Base-by-base conservation (phyloP, 345 rosid genomes). In the Citrus medica region DNA sequence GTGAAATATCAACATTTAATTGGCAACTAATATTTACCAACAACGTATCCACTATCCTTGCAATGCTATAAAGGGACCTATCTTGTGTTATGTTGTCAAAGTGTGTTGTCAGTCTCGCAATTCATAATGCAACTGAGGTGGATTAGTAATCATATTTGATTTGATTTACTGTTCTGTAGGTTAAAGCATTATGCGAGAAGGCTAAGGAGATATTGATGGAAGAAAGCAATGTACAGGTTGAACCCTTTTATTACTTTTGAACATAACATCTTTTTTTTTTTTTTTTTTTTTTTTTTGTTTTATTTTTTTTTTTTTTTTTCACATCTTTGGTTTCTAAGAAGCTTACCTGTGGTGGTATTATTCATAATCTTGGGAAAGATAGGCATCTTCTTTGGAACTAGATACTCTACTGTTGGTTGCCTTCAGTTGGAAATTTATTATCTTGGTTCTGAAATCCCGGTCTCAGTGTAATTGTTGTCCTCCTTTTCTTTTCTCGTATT, bases 211-310 rank as follows among this genome's bases (percentile, higher is more conserved):
- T 90, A 78, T 80, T 97, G 81, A 94, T 97, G 98, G 92, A 91
- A 71, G 99, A 97, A 84, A 97, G 98, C 93, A 97, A 93, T 68
- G 99, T 97, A 82, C 99, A 97, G 99, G 99, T 96, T 37, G 14
- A 27, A 2, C 28, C 27, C 42, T 51, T 53, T 67, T 28, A 56
- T 24, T 40, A 67, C 82, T 40, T 40, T 37, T 40, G 9, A 25
- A 8, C 6, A 14, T 55, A 22, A 38, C 25, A 19, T 14, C 1
- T 37, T 4, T 25, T 55, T n/a, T n/a, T n/a, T n/a, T n/a, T n/a
- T n/a, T n/a, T n/a, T n/a, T n/a, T n/a, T n/a, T n/a, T n/a, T n/a
- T n/a, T n/a, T n/a, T n/a, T n/a, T n/a, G n/a, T n/a, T n/a, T n/a
- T n/a, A n/a, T n/a, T n/a, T n/a, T n/a, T n/a, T 28, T 67, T 37